phyloP scores from a whole-genome alignment of 176 grass and related monocot genomes.

The Carex scoparia region DNA sequence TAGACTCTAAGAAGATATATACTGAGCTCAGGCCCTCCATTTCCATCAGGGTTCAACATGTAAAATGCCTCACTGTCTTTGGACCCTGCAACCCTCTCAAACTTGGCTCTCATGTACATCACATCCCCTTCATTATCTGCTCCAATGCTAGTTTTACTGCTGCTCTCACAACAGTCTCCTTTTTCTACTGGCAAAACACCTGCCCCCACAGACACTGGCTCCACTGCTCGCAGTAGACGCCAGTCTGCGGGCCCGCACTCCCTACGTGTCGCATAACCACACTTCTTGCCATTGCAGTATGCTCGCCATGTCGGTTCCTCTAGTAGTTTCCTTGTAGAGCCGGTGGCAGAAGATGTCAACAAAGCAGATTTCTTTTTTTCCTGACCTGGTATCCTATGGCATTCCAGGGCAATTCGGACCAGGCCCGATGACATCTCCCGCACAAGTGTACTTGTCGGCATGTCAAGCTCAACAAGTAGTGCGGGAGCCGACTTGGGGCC shows the following conservation, averaged over 20 bases:
- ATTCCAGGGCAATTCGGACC: constrained; percentile 87
- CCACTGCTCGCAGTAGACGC: constrained; percentile 55
- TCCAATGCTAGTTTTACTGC: neutral
- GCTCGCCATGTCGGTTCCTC: constrained; percentile 82
- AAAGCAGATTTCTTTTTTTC: constrained; percentile 32
- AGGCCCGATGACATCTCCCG: constrained; percentile 95
- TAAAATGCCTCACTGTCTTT: constrained; percentile 90
- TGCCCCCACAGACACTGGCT: constrained; percentile 70
- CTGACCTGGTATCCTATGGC: constrained; percentile 33
- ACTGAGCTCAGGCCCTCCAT: constrained; percentile 67
- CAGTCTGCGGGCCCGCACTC: constrained; percentile 76
- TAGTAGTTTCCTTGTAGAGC: constrained; percentile 31
- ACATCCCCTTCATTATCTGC: constrained; percentile 49
- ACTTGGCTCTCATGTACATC: constrained; percentile 88
- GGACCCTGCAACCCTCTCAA: constrained; percentile 77
- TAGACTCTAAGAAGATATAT: constrained; percentile 84
- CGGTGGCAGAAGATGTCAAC: constrained; percentile 6
- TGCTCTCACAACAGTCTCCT: neutral
- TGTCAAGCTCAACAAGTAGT: constrained; percentile 76
- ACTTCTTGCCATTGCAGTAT: constrained; percentile 91
- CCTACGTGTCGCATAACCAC: constrained; percentile 62
- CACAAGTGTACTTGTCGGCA: constrained; percentile 69
- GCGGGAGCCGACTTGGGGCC: constrained; percentile 63
- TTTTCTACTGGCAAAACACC: constrained; percentile 63
- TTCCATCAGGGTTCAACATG: constrained; percentile 88